Conservation (phyloP, 2,329 filamentous ascomycete species). For the Coniochaeta sp. region DNA sequence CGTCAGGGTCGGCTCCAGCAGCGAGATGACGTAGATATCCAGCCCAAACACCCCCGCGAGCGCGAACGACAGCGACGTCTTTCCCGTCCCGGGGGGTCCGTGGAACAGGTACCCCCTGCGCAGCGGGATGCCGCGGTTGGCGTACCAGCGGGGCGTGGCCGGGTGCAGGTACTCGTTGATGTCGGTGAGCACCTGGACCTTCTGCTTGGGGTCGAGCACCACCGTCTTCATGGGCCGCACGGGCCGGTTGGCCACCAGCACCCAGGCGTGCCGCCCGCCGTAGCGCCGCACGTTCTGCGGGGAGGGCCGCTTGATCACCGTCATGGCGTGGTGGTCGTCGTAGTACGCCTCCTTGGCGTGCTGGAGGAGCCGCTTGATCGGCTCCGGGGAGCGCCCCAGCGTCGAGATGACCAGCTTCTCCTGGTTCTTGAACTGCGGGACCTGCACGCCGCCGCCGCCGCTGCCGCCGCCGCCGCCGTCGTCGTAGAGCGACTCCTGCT, state of each 20-base stretch:
- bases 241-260: conserved; percentile 53
- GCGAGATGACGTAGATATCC: conserved; percentile 57
- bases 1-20: conserved; percentile 51
- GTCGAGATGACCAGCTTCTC: conserved; percentile 48
- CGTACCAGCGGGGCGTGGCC: conserved; percentile 64
- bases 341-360: conserved; percentile 47
- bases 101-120: conserved; percentile 72
- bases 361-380: conserved; percentile 48
- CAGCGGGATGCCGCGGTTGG: conserved; percentile 67
- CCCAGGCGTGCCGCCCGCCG: conserved; percentile 40
- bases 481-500: conserved; percentile 33
- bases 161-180: conserved; percentile 75
- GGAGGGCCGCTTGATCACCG: conserved; percentile 48
- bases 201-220: conserved; percentile 61
- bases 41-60: conserved; percentile 59
- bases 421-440: conserved; percentile 36
- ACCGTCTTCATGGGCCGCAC: conserved; percentile 69
- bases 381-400: conserved; percentile 42
- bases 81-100: conserved; percentile 68
- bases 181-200: conserved; percentile 58
- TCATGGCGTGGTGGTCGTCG: conserved; percentile 45
- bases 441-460: conserved; percentile 22
- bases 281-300: conserved; percentile 38
- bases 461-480: conserved; percentile 22
- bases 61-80: conserved; percentile 61